These are phyloP conservation scores for Penicillium griseofulvum DNA, from an alignment of 2,329 filamentous ascomycete species.

Conservation along the genomic window DNA sequence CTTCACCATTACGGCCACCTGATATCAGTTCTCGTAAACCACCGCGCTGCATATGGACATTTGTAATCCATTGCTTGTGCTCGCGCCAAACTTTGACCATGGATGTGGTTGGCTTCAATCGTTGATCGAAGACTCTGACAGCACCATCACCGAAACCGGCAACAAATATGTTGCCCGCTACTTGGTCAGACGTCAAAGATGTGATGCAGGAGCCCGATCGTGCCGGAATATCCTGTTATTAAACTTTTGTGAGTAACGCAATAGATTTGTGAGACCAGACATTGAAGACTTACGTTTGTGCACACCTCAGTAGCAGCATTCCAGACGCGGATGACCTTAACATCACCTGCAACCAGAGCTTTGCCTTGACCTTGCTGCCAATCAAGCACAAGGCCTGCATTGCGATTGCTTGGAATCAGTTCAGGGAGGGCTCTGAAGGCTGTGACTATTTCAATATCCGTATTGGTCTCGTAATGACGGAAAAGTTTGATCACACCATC, in stretches of 20 bases:
- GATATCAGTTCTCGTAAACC: slow-evolving; percentile 88
- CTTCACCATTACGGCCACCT: slow-evolving; percentile 86
- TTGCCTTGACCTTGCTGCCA: slow-evolving; percentile 98
- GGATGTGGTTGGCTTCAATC: slow-evolving; percentile 75
- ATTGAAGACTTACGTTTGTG: slow-evolving; percentile 57
- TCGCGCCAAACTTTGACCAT: slow-evolving; percentile 98
- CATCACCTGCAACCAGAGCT: slow-evolving; percentile 91
- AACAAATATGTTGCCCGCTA: slow-evolving; percentile 93
- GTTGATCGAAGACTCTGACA: slow-evolving; percentile 89
- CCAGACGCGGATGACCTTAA: slow-evolving; percentile 94
- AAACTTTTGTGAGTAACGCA: background rate
- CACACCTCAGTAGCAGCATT: slow-evolving; percentile 92
- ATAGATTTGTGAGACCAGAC: background rate
- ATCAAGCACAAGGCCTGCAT: slow-evolving; percentile 94
- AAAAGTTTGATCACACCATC: slow-evolving; percentile 94
- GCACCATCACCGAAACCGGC: slow-evolving; percentile 96
- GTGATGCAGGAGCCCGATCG: slow-evolving; percentile 95
- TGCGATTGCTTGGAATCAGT: slow-evolving; percentile 88
- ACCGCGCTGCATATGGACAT: slow-evolving; percentile 93
- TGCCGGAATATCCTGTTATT: slow-evolving; percentile 74
- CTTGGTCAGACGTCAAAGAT: slow-evolving; percentile 92
- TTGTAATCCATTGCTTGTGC: slow-evolving; percentile 92
- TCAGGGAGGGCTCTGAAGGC: slow-evolving; percentile 90
- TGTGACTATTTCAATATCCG: slow-evolving; percentile 78
- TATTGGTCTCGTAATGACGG: slow-evolving; percentile 79